A percentile compares a stretch with the other conserved stretches of the same genome.
Conservation (phyloP, 169 alveolate species). For the Eimeria zaria region DNA sequence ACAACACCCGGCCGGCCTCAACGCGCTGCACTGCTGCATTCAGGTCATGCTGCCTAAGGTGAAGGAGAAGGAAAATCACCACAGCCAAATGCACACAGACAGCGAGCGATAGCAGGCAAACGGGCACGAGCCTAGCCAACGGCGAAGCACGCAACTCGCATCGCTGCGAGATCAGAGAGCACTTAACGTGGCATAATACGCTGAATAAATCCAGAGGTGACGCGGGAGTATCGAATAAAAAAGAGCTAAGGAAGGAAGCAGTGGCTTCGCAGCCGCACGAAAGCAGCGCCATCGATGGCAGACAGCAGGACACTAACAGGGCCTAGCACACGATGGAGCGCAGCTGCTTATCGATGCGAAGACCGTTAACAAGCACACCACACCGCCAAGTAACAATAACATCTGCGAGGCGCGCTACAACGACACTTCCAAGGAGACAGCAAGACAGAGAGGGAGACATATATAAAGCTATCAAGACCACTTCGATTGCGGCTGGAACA, state of each 20-base stretch:
- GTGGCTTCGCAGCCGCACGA: neutral
- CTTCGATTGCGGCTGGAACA: neutral
- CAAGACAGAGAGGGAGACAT: neutral
- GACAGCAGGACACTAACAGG: too few relatives aligned
- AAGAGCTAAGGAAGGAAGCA: neutral
- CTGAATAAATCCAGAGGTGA: neutral
- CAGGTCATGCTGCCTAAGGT: slow-evolving; percentile 62
- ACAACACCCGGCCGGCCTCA: slow-evolving; percentile 73
- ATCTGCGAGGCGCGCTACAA: neutral
- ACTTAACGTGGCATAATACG: neutral
- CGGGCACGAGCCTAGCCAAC: neutral
- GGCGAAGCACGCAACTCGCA: neutral
- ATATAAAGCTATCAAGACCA: neutral
- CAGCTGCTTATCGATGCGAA: neutral
- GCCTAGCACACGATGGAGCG: neutral
- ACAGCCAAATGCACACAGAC: slow-evolving; percentile 1
- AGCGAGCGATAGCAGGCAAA: neutral
- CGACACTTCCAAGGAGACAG: neutral
- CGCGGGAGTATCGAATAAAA: neutral
- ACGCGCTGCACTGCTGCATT: slow-evolving; percentile 77
- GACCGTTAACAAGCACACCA: neutral
- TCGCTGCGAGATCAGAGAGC: neutral
- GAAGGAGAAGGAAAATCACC: neutral
- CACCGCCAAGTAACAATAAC: neutral
- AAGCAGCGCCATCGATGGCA: neutral